Base-by-base conservation (phyloP, 1,284 basidiomycete species). In the Austroboletus novae-zelandiae region DNA sequence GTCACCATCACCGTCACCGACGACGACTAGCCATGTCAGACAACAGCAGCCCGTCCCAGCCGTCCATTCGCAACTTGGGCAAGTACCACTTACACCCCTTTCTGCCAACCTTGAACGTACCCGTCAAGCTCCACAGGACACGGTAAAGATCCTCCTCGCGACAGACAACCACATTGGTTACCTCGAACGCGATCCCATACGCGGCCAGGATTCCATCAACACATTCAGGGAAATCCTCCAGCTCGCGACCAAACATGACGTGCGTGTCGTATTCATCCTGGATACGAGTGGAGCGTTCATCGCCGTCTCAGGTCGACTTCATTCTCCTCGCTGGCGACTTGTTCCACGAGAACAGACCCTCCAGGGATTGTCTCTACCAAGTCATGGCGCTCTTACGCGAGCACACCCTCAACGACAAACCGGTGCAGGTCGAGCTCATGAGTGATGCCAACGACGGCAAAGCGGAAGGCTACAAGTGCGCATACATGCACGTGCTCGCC, bases 121-220 rank as follows among this genome's bases (percentile, higher is more conserved):
- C 20, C 44, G 29, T 31, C 20, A 56, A 87, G 85, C 71, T 51
- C 66, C 74, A 20, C 80, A 86, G 54, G 80, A 90, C 60, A 89
- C 82, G 8, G 87, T 95, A 57, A 80, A 78, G 54, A 94, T 97
- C 58, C 71, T 97, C 62, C 80, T 97, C 8, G 93, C 94, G 4
- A 96, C 94, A 0, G 94, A 97, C 71, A 96, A 94, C 61, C 95
- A 98, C 67, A 90, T 99, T 54, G 97, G 97, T 0, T 97, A 94
- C 72, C 80, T 90, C 51, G 97, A 99, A 68, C 82, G 93, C 53
- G 97, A 99, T 67, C 95, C 96, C 1, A 80, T 98, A 43, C 81
- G 97, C 25, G 94, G 96, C 0, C 86, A 92, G 67, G 97, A 99
- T 67, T 92, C 94, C 5, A 91, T 99, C 62, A 90, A 96, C 68